Evolutionary conservation across 2,329 filamentous ascomycete genomes (phyloP), one percentile per base, ranked within the genome.

Genomic region (Sodiomyces alkalinus): DNA sequence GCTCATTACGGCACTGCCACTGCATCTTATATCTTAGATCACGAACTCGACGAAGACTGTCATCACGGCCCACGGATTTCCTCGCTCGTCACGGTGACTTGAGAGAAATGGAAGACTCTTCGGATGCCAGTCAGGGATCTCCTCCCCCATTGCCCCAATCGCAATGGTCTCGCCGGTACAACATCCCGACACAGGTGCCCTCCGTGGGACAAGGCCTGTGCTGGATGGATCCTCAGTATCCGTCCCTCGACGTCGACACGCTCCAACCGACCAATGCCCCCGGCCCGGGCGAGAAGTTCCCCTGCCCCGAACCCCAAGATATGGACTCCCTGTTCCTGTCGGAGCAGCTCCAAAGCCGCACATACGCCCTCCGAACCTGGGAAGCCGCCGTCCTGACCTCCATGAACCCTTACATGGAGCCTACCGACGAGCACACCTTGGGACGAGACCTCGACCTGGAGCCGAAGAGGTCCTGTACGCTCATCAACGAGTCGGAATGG

Each of bases 241-340:
- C 25, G 14, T 12, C 12, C 9, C 16, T 27, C 5, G 16, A 27
- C 12, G 7, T 10, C 14, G n/a, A 27, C 10, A 27, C 34, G 8
- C 22, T 36, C 10, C 10, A 19, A 7, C 7, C 23, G 7, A 22
- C 29, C 3, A 20, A 26, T 6, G 24, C 28, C 3, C 23, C 5
- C 7, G 15, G 5, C 6, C 18, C 11, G 3, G 5, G 16, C 17
- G 16, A 14, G 22, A 18, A 7, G 7, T 17, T 27, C 10, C 16
- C 16, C 1, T 12, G 14, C 8, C 31, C 31, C 7, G 7, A n/a
- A 7, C 22, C 31, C 4, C 9, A 13, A 6, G 27, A 30, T 6
- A 32, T 36, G 13, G 37, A 38, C 12, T 29, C 31, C 8, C 27
- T 39, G 3, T 36, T 32, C 12, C 13, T 20, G 2, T 27, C 27